Percentiles rank a stretch among this genome's conserved stretches.
These are phyloP conservation scores for Iberis pinnata DNA, from an alignment of 345 rosid species.

Conservation along the genomic window DNA sequence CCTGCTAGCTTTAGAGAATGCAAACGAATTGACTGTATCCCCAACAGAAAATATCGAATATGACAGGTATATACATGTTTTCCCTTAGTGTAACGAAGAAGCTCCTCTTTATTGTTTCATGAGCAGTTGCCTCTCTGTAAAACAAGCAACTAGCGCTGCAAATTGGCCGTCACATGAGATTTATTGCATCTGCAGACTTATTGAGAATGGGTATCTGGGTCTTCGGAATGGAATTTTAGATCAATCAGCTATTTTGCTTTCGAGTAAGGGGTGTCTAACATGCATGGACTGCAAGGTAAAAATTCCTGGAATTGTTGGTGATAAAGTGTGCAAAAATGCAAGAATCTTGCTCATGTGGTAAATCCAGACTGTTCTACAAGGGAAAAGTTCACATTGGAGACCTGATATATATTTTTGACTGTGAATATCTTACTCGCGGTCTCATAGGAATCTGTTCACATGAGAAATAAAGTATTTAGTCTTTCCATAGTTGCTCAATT, in stretches of 20 bases:
- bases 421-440: background rate
- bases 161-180: conserved; percentile 11
- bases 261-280: conserved; percentile 70
- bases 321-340: background rate
- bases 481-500: too few species aligned
- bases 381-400: conserved; percentile 1
- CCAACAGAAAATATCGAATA: conserved; percentile 83
- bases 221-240: conserved; percentile 90
- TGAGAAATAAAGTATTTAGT: too few species aligned
- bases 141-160: conserved; percentile 17
- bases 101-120: conserved; percentile 10
- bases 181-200: conserved; percentile 46
- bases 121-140: conserved; percentile 11
- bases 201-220: conserved; percentile 89
- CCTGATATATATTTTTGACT: background rate
- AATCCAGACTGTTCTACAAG: conserved; percentile 13
- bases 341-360: conserved; percentile 12
- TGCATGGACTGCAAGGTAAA: conserved; percentile 91
- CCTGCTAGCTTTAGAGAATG: conserved; percentile 80
- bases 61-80: conserved; percentile 47
- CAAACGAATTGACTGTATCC: conserved; percentile 54
- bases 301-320: conserved; percentile 10
- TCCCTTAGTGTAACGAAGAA: background rate
- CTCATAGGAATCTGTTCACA: background rate
- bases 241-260: conserved; percentile 89